Evolutionary conservation across 495 filamentous ascomycete species (phyloP), one percentile per base, ranked within the genome.

Genomic region (Neurospora intermedia): DNA sequence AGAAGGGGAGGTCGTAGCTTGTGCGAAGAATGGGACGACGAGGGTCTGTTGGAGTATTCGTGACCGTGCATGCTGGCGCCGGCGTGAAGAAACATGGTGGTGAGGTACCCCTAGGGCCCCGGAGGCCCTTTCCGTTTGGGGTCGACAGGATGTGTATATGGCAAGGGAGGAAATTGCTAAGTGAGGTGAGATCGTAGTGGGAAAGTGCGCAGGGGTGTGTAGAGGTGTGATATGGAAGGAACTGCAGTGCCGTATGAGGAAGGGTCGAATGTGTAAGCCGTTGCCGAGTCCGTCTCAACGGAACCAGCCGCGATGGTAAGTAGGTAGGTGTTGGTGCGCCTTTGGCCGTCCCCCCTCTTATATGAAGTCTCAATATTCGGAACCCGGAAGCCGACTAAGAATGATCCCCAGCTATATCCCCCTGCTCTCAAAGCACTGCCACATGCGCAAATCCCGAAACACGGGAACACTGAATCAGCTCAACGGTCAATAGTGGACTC

Each of bases 21-120:
- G 5, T 74, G 75, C 18, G 73, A 66, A 71, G 80, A 74, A 76
- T 81, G 76, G 78, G 80, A 76, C 20, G 75, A 73, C 20, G 80
- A 71, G 62, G 83, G 81, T 35, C 77, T 84, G 70, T 72, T 83
- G 38, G 84, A 86, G 75, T 84, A 85, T 77, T 91, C 89, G 80
- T 86, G 85, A 71, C 86, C 83, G 77, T 90, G 89, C 13, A 87
- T 74, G 78, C 83, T 83, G 5, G 84, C 85, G 10, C 84, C 85
- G 6, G 83, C 80, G 72, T 87, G 85, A 3, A 87, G 76, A 76
- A 87, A 85, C 85, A 87, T 87, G 54, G 62, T 76, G 72, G 43
- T 69, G n/a, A n/a, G 45, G 40, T 62, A 18, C 27, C 54, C 54
- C 54, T 62, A 62, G 54, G 54, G 54, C 54, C 54, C 54, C 54